These are phyloP conservation scores for Tanacetum coccineum DNA, from an alignment of 129 eudicot species.

Conservation along the genomic window DNA sequence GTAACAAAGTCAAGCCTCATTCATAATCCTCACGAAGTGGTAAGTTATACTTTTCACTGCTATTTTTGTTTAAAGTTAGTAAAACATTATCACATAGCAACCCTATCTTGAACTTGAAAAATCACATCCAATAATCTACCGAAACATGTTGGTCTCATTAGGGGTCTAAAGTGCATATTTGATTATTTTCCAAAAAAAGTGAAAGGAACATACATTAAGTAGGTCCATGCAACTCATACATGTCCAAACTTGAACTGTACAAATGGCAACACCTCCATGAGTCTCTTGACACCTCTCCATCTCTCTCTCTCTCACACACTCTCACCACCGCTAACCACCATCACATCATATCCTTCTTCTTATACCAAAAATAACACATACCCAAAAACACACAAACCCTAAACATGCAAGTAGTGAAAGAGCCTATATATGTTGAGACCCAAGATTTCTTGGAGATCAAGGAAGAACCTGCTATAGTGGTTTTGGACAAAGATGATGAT, in stretches of 20 bases:
- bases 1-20: too few relatives aligned
- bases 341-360: conserved; percentile 15
- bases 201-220: conserved; percentile 19
- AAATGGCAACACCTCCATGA: conserved; percentile 40
- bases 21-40: too few relatives aligned
- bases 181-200: background rate
- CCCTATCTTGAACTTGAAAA: background rate
- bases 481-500: background rate
- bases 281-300: conserved; percentile 36
- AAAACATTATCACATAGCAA: too few relatives aligned
- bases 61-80: too few relatives aligned
- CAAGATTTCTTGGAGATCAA: conserved; percentile 29
- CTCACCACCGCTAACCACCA: conserved; percentile 35
- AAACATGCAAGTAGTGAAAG: conserved; percentile 15
- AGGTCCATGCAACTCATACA: conserved; percentile 30
- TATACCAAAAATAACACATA: conserved; percentile 24
- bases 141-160: conserved; percentile 1
- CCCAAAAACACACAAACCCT: background rate
- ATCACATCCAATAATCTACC: background rate
- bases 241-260: conserved; percentile 29
- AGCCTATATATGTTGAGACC: conserved; percentile 5
- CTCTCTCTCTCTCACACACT: conserved; percentile 17
- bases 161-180: conserved; percentile 30
- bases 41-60: too few relatives aligned
- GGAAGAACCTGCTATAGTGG: conserved; percentile 34